Evolutionary conservation across 2,329 filamentous ascomycete species (phyloP), one percentile per base, ranked within the genome.

Genomic region (Ophiocordyceps unilateralis): DNA sequence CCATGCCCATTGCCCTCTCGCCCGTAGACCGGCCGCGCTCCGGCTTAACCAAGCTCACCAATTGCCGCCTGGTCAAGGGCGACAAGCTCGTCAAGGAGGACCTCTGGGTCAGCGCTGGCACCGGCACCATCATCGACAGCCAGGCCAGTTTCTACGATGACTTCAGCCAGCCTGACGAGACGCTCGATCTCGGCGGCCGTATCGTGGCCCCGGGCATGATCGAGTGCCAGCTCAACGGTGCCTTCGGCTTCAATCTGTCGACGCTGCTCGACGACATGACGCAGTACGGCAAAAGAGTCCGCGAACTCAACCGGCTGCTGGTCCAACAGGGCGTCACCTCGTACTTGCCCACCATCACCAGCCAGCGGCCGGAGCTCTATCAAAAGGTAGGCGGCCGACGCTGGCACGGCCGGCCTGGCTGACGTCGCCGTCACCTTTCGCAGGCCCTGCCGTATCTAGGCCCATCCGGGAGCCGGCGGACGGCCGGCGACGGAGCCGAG

Each of bases 241-340:
- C 83, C 10, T 89, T 87, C 54, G 87, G 87, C 44, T 93, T 94
- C 67, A 89, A 94, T 65, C 94, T 93, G 59, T 91, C 85, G 3
- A 76, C 78, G 1, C 68, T 86, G 10, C 76, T 83, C n/a, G 70
- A 78, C 15, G 75, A 81, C 53, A 76, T 73, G 61, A 63, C 68
- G 24, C 68, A 72, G 42, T 94, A 93, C 53, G 73, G 74, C 45
- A 81, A 84, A 58, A 78, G 76, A n/a, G 65, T 94, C 41, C 69
- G 68, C 48, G 68, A 76, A 45, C 69, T 89, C 47, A 91, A 91
- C 60, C 74, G 68, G 49, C 69, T 73, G 24, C 68, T 95, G 42
- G 70, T 87, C 24, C 65, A 74, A 51, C 93, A 83, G 1, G 87
- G 88, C 40, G 85, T 95, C 37, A 95, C 87, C 7, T 85, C 83